A percentile compares a stretch with the other conserved stretches of the same genome.
phyloP scores from a whole-genome alignment of 202 grass and related monocot genomes.

The Brachypodium distachyon region DNA sequence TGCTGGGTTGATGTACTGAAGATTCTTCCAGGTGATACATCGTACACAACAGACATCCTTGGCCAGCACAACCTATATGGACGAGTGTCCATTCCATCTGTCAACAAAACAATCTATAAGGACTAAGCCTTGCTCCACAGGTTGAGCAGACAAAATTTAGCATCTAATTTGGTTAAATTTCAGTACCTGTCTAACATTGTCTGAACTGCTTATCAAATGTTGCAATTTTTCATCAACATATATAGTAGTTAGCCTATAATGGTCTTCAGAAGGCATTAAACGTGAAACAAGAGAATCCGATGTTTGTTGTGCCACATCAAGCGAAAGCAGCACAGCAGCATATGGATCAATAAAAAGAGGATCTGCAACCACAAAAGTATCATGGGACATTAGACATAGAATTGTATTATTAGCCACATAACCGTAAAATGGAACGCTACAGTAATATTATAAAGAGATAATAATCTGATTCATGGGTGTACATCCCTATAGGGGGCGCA shows the following conservation, averaged over 20 bases:
- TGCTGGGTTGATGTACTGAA: slow-evolving; percentile 36
- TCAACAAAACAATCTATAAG: slow-evolving; percentile 91
- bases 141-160: not conserved
- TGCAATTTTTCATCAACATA: slow-evolving; percentile 81
- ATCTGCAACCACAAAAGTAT: slow-evolving; percentile 38
- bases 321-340: slow-evolving; percentile 62
- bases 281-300: slow-evolving; percentile 14
- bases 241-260: slow-evolving; percentile 65
- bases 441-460: not conserved
- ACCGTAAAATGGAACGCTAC: not conserved
- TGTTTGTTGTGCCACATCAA: slow-evolving; percentile 13
- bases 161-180: slow-evolving; percentile 15
- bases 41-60: slow-evolving; percentile 54
- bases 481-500: too few species aligned
- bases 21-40: slow-evolving; percentile 66
- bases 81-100: slow-evolving; percentile 98
- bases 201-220: slow-evolving; percentile 40
- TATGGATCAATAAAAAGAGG: slow-evolving; percentile 88
- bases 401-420: not conserved
- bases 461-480: too few species aligned
- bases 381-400: slow-evolving; percentile 19
- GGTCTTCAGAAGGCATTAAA: slow-evolving; percentile 4
- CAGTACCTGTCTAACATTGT: slow-evolving; percentile 73
- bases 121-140: slow-evolving; percentile 49
- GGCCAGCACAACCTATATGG: slow-evolving; percentile 92